Evolutionary conservation across 352 stramenopile species (phyloP).

Genomic region (Globisporangium canariense): DNA sequence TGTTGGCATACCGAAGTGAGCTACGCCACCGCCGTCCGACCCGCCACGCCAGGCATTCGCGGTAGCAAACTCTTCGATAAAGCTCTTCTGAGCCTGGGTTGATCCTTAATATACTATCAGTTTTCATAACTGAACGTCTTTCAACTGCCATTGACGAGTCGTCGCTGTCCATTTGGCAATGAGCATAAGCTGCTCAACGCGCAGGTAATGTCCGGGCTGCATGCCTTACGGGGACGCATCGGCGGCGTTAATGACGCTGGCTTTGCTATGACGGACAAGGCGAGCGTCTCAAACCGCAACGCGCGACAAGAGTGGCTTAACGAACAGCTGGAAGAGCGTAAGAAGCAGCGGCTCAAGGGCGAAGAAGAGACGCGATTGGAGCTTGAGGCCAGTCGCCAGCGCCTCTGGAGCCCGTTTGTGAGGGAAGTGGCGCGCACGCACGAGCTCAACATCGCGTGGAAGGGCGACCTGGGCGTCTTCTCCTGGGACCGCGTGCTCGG

Average conservation of each 20-base stretch:
- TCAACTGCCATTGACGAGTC: conserved; percentile 6
- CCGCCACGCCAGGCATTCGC: not conserved
- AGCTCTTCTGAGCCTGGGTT: not conserved
- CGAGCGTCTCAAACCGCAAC: conserved; percentile 9
- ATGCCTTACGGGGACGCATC: conserved; percentile 13
- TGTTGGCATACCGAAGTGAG: too few relatives aligned
- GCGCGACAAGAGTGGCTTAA: conserved; percentile 47
- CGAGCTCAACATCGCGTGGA: conserved; percentile 73
- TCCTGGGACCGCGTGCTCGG: conserved; percentile 41
- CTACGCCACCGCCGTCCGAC: not conserved
- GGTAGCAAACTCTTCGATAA: not conserved
- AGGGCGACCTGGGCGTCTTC: conserved; percentile 51
- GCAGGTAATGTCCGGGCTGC: conserved; percentile 3
- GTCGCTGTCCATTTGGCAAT: not conserved
- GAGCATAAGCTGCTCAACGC: not conserved
- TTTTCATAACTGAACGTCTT: not conserved
- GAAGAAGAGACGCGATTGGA: conserved; percentile 26
- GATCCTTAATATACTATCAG: not conserved
- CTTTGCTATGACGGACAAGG: not conserved
- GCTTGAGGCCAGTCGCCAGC: conserved; percentile 29
- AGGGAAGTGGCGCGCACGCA: conserved; percentile 30
- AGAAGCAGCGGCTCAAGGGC: conserved; percentile 36
- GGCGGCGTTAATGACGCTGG: not conserved
- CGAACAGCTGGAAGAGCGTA: conserved; percentile 40
- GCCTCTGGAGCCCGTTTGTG: conserved; percentile 49